phyloP scores from a whole-genome alignment of 139 green algal genomes.

The Chlamydomonas incerta region DNA sequence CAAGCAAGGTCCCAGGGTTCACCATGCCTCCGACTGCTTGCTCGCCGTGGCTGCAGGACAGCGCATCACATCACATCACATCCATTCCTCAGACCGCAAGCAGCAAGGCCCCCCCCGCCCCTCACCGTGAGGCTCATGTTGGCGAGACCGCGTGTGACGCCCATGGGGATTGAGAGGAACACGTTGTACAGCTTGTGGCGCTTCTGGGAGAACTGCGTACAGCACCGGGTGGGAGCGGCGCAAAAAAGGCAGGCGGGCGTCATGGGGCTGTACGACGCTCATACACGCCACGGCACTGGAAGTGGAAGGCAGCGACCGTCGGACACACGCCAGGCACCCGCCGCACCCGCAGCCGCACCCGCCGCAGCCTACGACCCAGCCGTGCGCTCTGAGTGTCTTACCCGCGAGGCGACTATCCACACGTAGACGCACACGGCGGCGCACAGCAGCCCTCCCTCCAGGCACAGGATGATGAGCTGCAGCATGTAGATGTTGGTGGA shows the following conservation, averaged over 20 bases:
- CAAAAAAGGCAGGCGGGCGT: too few species aligned
- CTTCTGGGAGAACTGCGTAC: not conserved
- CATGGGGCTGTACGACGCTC: too few species aligned
- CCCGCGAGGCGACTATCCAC: not conserved
- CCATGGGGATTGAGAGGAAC: not conserved
- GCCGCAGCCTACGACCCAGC: too few species aligned
- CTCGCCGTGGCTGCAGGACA: too few species aligned
- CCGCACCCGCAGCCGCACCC: too few species aligned
- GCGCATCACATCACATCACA: too few species aligned
- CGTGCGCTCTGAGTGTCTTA: too few species aligned
- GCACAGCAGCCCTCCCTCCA: slow-evolving; percentile 10
- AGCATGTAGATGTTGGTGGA: not conserved
- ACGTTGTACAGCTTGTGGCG: not conserved
- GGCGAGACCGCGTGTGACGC: not conserved
- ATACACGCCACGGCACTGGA: too few species aligned
- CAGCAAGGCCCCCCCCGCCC: too few species aligned
- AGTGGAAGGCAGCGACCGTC: not conserved
- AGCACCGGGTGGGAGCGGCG: not conserved
- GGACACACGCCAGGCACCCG: not conserved
- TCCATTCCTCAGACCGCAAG: too few species aligned
- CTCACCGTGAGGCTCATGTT: not conserved
- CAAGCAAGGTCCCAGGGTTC: too few species aligned
- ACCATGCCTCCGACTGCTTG: too few species aligned
- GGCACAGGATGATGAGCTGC: slow-evolving; percentile 19
- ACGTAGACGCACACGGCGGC: not conserved